phyloP scores from a whole-genome alignment of 352 stramenopile genomes.

The Globisporangium polare region DNA sequence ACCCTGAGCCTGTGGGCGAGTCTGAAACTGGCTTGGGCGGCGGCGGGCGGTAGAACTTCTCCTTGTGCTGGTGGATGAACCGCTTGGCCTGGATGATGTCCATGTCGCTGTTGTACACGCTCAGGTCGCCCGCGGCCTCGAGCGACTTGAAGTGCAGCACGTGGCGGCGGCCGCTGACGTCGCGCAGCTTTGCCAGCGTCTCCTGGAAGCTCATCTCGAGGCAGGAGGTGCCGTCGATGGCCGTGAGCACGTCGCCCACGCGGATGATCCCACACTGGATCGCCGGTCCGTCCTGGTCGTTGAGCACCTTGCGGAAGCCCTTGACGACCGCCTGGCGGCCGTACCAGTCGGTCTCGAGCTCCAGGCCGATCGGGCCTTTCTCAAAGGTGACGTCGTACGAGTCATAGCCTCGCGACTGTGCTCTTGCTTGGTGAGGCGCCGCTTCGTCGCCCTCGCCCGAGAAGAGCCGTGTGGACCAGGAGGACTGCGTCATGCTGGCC shows the following conservation, averaged over 20 bases:
- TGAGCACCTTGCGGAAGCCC: conserved; percentile 49
- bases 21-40: not conserved
- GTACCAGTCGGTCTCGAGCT: conserved; percentile 77
- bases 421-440: not conserved
- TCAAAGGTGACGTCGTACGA: conserved; percentile 71
- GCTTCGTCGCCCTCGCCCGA: conserved; percentile 9
- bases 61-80: conserved; percentile 80
- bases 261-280: conserved; percentile 61
- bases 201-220: conserved; percentile 65
- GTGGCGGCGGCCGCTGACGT: conserved; percentile 37
- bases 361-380: conserved; percentile 51
- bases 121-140: conserved; percentile 57
- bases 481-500: not conserved
- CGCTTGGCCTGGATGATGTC: conserved; percentile 63
- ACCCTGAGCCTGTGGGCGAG: not conserved
- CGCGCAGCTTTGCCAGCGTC: conserved; percentile 42
- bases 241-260: conserved; percentile 66
- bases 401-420: conserved; percentile 43
- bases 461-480: conserved; percentile 12
- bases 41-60: conserved; percentile 57
- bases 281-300: conserved; percentile 41
- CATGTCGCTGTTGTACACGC: conserved; percentile 53
- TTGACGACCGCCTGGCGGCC: conserved; percentile 69
- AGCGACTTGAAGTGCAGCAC: conserved; percentile 77
- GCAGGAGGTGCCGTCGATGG: conserved; percentile 67